Base-by-base conservation (phyloP, 2,329 filamentous ascomycete species). In the Clarireedia paspali region DNA sequence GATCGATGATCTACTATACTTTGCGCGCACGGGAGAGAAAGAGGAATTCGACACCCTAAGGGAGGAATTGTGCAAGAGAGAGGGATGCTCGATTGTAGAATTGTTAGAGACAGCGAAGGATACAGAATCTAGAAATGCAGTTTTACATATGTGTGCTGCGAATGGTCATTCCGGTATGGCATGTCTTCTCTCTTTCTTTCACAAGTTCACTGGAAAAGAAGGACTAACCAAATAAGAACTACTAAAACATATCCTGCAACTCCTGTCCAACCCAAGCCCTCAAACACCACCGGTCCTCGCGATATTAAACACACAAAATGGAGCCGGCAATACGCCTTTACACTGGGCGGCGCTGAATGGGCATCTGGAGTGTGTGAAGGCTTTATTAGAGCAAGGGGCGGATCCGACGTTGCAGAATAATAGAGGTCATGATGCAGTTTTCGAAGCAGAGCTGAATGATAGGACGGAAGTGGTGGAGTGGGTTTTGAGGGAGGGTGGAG, bases 341-440 rank as follows among this genome's bases (percentile, higher is more conserved):
- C 94, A 99, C 73, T 97, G 91, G 91, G 92, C 92, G 0, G 88
- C 90, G 0, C 75, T 96, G 55, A 94, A 95, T 54, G 91, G 91
- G 1, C 91, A 96, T 66, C 75, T 97, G 3, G 81, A 85, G 5
- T 82, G 84, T 3, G 89, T 96, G 6, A 88, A 91, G 74, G 73
- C 84, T 0, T 78, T 99, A 12, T 77, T 96, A 2, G 83, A 84
- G 46, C 77, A 83, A 2, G 91, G 90, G 2, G 91, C 91, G 1
- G 86, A 90, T 57, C 84, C 91, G 4, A 84, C 84, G 10, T 74
- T 90, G 34, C 85, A 85, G 67, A 97, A 97, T 69, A 82, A 85
- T 67, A 88, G 88, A 48, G 91, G 95, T 27, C 89, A 95, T 65
- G 87, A 91, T 64, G 83, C 87, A 2, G 75, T 91, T 2, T 89